Percentiles rank a stretch among this genome's conserved stretches.
These are phyloP conservation scores for Aspergillus kassunensis DNA, from an alignment of 495 filamentous ascomycete genomes.

Conservation along the genomic window DNA sequence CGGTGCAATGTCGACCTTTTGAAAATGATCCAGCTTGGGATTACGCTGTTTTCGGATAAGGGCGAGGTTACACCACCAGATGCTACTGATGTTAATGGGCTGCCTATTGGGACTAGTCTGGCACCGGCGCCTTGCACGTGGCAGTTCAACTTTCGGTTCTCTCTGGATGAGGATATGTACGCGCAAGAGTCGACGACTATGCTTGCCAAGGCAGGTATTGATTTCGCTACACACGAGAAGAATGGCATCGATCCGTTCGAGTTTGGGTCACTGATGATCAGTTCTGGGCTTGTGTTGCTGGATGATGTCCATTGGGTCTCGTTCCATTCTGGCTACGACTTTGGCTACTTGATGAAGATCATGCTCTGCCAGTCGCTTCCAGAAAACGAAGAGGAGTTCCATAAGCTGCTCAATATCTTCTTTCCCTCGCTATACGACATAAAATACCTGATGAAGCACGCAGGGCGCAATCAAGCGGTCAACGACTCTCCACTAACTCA, in stretches of 20 bases:
- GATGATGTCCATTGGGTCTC: slow-evolving; percentile 92
- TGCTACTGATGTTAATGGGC: slow-evolving; percentile 53
- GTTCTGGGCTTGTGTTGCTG: slow-evolving; percentile 83
- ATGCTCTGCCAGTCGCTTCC: slow-evolving; percentile 76
- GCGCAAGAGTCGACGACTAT: slow-evolving; percentile 88
- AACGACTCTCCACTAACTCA: slow-evolving; percentile 57
- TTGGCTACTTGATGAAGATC: slow-evolving; percentile 93
- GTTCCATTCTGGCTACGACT: slow-evolving; percentile 98
- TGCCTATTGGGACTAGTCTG: slow-evolving; percentile 49
- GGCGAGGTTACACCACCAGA: slow-evolving; percentile 77
- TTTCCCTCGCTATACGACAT: slow-evolving; percentile 94
- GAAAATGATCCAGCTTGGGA: slow-evolving; percentile 93
- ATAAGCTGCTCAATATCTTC: slow-evolving; percentile 77
- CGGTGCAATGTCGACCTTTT: slow-evolving; percentile 96
- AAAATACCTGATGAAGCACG: slow-evolving; percentile 93
- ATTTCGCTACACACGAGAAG: slow-evolving; percentile 75
- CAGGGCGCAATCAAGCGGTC: slow-evolving; percentile 59
- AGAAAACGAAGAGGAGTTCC: slow-evolving; percentile 82
- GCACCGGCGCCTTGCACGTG: slow-evolving; percentile 80
- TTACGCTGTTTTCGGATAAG: slow-evolving; percentile 83
- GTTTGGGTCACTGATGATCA: slow-evolving; percentile 85
- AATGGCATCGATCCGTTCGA: slow-evolving; percentile 88
- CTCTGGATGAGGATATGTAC: slow-evolving; percentile 92
- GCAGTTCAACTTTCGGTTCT: slow-evolving; percentile 99
- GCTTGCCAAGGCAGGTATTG: slow-evolving; percentile 78